These are phyloP conservation scores for Byssochlamys sp. DNA, from an alignment of 2,329 filamentous ascomycete genomes.

Conservation along the genomic window DNA sequence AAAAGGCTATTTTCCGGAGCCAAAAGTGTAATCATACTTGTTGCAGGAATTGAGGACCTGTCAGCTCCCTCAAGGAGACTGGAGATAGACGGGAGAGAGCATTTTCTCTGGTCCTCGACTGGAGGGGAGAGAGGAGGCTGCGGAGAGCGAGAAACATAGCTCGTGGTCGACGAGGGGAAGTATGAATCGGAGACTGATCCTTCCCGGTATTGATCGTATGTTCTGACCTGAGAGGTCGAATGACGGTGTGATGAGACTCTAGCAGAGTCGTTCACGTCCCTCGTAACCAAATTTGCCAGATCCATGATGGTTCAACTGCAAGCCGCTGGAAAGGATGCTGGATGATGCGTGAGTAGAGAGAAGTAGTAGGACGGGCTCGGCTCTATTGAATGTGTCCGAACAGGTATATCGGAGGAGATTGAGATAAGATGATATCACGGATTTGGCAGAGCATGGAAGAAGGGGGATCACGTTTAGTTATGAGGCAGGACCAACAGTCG, in stretches of 20 bases:
- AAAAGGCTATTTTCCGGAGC: neutral
- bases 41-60: constrained; percentile 43
- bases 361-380: neutral
- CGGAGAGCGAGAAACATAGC: constrained; percentile 12
- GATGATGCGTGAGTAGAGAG: neutral
- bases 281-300: constrained; percentile 25
- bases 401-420: neutral
- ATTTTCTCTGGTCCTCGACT: constrained; percentile 56
- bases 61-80: constrained; percentile 77
- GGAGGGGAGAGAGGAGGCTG: constrained; percentile 31
- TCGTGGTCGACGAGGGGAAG: constrained; percentile 16
- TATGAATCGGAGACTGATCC: constrained; percentile 12
- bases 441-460: neutral
- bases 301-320: constrained; percentile 22
- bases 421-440: neutral
- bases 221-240: constrained; percentile 5
- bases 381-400: neutral
- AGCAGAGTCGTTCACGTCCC: constrained; percentile 14
- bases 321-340: constrained; percentile 2
- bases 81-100: constrained; percentile 85
- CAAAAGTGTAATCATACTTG: constrained; percentile 25
- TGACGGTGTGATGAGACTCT: constrained; percentile 11
- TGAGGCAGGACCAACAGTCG: neutral
- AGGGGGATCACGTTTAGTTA: neutral
- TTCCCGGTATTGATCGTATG: constrained; percentile 14